A percentile compares a stretch with the other conserved stretches of the same genome.
Conservation (phyloP, 2,329 filamentous ascomycete species). For the Penicillium polonicum region DNA sequence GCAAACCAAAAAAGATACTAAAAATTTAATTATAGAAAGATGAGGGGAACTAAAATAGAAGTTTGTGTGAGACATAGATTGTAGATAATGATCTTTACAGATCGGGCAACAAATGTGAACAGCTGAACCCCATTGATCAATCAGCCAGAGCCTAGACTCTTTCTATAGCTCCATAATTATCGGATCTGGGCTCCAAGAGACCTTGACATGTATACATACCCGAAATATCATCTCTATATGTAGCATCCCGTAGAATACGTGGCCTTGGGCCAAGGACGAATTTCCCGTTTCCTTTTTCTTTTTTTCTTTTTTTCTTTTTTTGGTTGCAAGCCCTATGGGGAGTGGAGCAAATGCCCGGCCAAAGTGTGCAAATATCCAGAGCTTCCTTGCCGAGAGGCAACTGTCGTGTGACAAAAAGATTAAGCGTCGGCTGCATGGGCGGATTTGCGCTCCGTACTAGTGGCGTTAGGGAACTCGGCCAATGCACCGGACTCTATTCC, state of each 20-base stretch:
- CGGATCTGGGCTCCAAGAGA: conserved; percentile 4
- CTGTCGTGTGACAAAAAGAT: conserved; percentile 9
- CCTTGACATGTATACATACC: conserved; percentile 3
- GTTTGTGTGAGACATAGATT: background rate
- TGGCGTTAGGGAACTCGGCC: conserved; percentile 14
- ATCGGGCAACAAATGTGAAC: background rate
- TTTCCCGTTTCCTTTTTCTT: no score
- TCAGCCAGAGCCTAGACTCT: conserved; percentile 6
- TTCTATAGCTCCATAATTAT: background rate
- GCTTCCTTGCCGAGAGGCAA: background rate
- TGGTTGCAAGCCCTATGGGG: background rate
- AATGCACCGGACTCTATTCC: background rate
- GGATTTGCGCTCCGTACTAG: conserved; percentile 9
- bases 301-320: background rate
- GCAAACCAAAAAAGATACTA: background rate
- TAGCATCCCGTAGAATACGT: conserved; percentile 2
- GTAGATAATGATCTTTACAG: background rate
- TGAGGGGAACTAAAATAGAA: background rate
- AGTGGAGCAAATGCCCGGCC: background rate
- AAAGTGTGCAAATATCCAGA: background rate
- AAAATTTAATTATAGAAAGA: background rate
- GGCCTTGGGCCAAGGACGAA: background rate
- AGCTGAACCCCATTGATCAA: background rate
- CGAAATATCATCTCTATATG: background rate
- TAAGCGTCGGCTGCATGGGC: conserved; percentile 19